phyloP scores from a whole-genome alignment of 768 basidiomycete genomes.

The Lyophyllum semitale region DNA sequence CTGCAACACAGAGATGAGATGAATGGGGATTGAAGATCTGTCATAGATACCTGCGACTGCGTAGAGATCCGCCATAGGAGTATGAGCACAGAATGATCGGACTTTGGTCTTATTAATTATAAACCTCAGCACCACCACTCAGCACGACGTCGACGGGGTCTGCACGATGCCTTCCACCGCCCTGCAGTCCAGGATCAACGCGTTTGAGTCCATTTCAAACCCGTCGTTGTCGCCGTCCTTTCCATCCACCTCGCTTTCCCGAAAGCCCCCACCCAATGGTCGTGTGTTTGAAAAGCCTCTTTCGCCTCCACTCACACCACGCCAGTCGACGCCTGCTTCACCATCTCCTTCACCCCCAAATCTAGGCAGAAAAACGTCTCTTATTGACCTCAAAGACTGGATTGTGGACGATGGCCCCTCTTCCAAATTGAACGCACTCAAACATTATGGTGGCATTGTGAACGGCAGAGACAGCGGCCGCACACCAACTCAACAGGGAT shows the following conservation, averaged over 20 bases:
- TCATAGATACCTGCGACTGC: slow-evolving; percentile 65
- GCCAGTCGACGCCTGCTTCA: slow-evolving; percentile 40
- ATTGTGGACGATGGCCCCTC: slow-evolving; percentile 61
- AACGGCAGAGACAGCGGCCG: slow-evolving; percentile 8
- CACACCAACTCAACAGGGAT: slow-evolving; percentile 30
- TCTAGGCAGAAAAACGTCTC: slow-evolving; percentile 55
- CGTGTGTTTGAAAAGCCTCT: slow-evolving; percentile 50
- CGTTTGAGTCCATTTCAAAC: slow-evolving; percentile 58
- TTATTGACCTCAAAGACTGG: slow-evolving; percentile 77
- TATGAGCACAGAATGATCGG: slow-evolving; percentile 4
- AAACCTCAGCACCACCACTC: not conserved
- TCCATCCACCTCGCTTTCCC: slow-evolving; percentile 11
- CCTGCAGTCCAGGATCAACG: slow-evolving; percentile 60
- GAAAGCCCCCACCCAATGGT: slow-evolving; percentile 18
- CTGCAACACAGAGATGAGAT: slow-evolving; percentile 34
- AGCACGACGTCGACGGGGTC: not conserved
- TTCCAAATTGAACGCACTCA: slow-evolving; percentile 22
- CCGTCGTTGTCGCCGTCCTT: slow-evolving; percentile 23
- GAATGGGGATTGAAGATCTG: not conserved
- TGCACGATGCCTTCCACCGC: slow-evolving; percentile 42
- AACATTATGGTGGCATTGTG: slow-evolving; percentile 7
- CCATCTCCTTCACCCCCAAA: slow-evolving; percentile 54
- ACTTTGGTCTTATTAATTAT: slow-evolving; percentile 9
- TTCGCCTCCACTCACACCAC: slow-evolving; percentile 44
- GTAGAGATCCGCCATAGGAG: slow-evolving; percentile 55